phyloP scores from a whole-genome alignment of 2,329 filamentous ascomycete species.

The Verticillium dahliae region DNA sequence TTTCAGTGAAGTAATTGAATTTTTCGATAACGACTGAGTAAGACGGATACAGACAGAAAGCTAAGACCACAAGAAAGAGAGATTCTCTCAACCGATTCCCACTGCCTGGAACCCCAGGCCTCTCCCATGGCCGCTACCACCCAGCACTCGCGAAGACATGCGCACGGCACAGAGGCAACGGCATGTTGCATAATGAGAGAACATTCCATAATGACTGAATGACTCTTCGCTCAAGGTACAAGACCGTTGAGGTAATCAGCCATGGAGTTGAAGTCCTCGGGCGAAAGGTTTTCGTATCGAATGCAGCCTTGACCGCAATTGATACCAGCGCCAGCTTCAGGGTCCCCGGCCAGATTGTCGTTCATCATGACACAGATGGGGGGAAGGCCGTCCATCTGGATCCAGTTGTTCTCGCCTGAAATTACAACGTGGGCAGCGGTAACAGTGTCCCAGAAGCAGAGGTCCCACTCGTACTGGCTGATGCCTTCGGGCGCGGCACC shows the following conservation, averaged over 20 bases:
- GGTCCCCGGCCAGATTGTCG: background rate
- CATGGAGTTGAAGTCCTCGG: background rate
- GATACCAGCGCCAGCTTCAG: background rate
- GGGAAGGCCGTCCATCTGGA: background rate
- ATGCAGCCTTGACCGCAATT: background rate
- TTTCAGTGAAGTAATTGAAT: too few species aligned
- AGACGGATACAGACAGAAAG: too few species aligned
- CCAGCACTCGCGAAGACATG: too few species aligned
- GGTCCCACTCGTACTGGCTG: background rate
- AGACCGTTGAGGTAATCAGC: background rate
- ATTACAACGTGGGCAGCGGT: background rate
- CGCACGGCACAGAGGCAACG: too few species aligned
- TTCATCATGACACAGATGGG: background rate
- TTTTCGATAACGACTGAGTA: too few species aligned
- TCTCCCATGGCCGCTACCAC: too few species aligned
- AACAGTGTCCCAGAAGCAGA: background rate
- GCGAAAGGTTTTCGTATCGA: background rate
- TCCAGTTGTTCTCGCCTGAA: background rate
- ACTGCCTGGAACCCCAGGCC: too few species aligned
- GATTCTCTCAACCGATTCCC: too few species aligned
- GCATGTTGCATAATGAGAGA: too few species aligned
- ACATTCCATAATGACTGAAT: too few species aligned
- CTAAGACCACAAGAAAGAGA: too few species aligned
- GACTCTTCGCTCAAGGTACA: background rate
- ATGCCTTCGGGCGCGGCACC: background rate